Percentiles rank a stretch among this genome's conserved stretches.
These are phyloP conservation scores for Coffea canephora DNA, from an alignment of 257 asterid genomes.

Conservation along the genomic window DNA sequence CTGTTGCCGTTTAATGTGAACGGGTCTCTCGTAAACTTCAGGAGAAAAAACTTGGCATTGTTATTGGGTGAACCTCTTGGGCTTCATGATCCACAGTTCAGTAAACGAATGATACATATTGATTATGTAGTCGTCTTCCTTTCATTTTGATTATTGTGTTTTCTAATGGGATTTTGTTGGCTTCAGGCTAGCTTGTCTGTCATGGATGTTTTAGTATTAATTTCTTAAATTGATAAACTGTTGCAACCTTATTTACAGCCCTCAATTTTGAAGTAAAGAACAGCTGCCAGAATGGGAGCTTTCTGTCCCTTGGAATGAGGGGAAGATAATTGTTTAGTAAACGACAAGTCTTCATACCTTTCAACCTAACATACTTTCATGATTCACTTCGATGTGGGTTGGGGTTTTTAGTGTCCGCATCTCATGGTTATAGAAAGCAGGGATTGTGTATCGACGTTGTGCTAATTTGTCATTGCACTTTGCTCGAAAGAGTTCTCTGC, in stretches of 20 bases:
- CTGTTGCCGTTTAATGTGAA: constrained; percentile 44
- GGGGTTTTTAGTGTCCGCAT: too few species aligned
- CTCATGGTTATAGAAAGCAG: neutral
- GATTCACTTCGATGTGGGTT: neutral
- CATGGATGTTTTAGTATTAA: neutral
- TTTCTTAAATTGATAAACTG: neutral
- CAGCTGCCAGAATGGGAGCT: neutral
- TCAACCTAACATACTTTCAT: neutral
- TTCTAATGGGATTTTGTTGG: neutral
- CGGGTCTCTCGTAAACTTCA: constrained; percentile 53
- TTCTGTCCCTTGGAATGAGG: neutral
- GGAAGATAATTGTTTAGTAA: neutral
- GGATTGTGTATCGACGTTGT: constrained; percentile 26
- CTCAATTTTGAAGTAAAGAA: neutral
- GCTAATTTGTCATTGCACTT: constrained; percentile 14
- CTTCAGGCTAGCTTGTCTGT: neutral
- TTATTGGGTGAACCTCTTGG: constrained; percentile 73
- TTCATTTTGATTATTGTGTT: neutral
- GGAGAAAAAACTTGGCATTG: constrained; percentile 43
- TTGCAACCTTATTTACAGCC: neutral
- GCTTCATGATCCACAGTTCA: constrained; percentile 43
- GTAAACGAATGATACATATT: constrained; percentile 40
- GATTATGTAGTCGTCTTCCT: neutral
- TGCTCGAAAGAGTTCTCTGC: constrained; percentile 35
- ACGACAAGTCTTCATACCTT: neutral